phyloP scores from a whole-genome alignment of 176 grass and related monocot genomes.

The Lolium rigidum region DNA sequence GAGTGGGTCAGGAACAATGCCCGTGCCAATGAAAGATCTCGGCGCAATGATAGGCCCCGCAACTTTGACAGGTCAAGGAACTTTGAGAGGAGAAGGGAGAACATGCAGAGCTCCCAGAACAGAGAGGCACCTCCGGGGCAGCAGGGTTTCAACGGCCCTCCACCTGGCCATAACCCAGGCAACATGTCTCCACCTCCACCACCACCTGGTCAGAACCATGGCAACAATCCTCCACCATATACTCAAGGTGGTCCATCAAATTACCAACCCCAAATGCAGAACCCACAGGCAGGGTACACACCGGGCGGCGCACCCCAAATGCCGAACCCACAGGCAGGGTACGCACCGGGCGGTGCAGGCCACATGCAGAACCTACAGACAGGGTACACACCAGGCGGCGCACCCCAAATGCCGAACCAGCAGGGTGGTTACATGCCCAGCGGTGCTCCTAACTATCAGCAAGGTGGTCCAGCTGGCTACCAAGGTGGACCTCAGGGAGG shows the following conservation, averaged over 20 bases:
- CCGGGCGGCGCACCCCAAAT: constrained; percentile 26
- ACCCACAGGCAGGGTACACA: constrained; percentile 35
- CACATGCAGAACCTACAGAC: constrained; percentile 28
- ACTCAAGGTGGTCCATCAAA: constrained; percentile 26
- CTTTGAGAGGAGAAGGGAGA: constrained; percentile 88
- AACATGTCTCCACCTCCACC: constrained; percentile 49
- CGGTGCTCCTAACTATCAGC: constrained; percentile 47
- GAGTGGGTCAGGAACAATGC: constrained; percentile 75
- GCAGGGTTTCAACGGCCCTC: constrained; percentile 47
- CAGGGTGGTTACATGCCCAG: constrained; percentile 42
- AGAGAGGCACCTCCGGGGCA: constrained; percentile 57
- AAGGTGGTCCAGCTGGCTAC: constrained; percentile 61
- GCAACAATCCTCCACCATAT: constrained; percentile 36
- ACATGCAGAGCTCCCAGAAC: constrained; percentile 84
- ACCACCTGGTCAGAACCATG: constrained; percentile 40
- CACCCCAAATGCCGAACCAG: constrained; percentile 34
- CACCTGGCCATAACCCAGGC: constrained; percentile 45
- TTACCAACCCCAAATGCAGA: constrained; percentile 49
- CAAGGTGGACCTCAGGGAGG: constrained; percentile 50
- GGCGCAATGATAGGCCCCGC: constrained; percentile 85
- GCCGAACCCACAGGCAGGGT: constrained; percentile 40
- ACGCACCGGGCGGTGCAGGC: constrained; percentile 34
- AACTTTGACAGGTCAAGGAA: constrained; percentile 93
- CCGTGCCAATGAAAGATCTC: constrained; percentile 63
- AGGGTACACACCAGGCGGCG: constrained; percentile 39